Conservation (phyloP, 306 rosid genomes). For the Inga leiocalycina region DNA sequence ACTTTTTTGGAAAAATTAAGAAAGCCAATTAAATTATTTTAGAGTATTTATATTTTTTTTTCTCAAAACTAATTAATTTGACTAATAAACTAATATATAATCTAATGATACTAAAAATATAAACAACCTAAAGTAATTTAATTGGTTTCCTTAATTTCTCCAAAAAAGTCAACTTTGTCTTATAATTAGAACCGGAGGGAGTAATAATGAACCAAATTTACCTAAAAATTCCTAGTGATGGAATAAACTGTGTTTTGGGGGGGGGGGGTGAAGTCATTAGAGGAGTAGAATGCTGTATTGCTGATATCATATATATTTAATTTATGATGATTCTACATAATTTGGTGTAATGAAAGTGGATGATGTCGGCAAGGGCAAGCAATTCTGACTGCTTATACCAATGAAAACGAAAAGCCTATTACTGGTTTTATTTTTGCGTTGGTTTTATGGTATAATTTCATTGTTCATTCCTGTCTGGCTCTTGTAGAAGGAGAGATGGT, state of each 20-base stretch:
- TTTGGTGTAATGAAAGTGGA: slow-evolving; percentile 60
- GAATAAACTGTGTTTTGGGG: slow-evolving; percentile 22
- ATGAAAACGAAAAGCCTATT: slow-evolving; percentile 45
- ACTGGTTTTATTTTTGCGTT: neutral
- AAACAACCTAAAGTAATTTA: too few relatives aligned
- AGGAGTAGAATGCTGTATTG: slow-evolving; percentile 38
- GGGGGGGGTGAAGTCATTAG: slow-evolving; percentile 22
- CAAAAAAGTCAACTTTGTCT: too few relatives aligned
- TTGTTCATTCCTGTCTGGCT: slow-evolving; percentile 63
- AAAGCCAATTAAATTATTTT: too few relatives aligned
- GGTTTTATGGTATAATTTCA: slow-evolving; percentile 59
- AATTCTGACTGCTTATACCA: slow-evolving; percentile 84
- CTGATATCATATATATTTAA: slow-evolving; percentile 36
- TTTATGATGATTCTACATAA: slow-evolving; percentile 44
- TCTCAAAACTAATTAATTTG: too few relatives aligned
- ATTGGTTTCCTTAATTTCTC: too few relatives aligned
- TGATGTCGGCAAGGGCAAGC: slow-evolving; percentile 83
- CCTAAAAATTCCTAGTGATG: slow-evolving; percentile 5
- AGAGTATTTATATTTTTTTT: too few relatives aligned
- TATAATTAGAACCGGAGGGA: too few relatives aligned
- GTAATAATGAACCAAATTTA: neutral
- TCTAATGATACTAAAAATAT: too few relatives aligned
- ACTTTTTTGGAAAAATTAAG: too few relatives aligned
- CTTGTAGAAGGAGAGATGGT: slow-evolving; percentile 62
- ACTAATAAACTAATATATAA: too few relatives aligned